Conservation (phyloP, 148 eudicot species). For the Cornus kousa region DNA sequence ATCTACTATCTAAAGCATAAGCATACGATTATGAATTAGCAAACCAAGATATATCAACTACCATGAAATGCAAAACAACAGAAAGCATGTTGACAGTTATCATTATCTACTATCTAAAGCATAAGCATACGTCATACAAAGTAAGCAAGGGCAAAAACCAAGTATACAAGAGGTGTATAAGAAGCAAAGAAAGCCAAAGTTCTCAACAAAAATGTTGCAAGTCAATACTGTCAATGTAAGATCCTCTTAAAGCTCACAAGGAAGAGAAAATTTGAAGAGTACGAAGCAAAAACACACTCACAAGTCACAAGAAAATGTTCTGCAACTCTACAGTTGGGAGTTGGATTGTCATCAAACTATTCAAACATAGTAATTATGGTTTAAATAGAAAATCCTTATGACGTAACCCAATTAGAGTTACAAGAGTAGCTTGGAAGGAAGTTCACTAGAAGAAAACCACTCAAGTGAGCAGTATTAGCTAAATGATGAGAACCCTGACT, state of each 20-base stretch:
- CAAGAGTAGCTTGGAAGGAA: constrained; percentile 1
- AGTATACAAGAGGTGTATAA: background rate
- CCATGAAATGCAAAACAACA: too few species aligned
- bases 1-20: too few species aligned
- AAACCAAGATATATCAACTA: too few species aligned
- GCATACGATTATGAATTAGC: background rate
- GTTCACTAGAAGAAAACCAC: background rate
- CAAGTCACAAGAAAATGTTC: background rate
- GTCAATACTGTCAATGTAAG: background rate
- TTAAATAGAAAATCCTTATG: background rate
- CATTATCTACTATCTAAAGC: too few species aligned
- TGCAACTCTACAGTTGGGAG: background rate
- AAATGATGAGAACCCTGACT: background rate
- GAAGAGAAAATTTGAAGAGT: background rate
- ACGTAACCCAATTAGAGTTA: background rate
- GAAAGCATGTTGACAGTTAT: background rate
- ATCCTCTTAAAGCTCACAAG: background rate
- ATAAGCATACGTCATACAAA: background rate
- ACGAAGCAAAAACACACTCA: too few species aligned
- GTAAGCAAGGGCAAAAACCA: background rate
- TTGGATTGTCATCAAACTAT: background rate
- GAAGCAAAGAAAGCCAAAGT: background rate
- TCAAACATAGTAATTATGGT: background rate
- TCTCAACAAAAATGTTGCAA: background rate
- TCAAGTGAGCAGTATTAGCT: background rate